phyloP scores from a whole-genome alignment of 306 rosid genomes.

The Sphenostylis stenocarpa region DNA sequence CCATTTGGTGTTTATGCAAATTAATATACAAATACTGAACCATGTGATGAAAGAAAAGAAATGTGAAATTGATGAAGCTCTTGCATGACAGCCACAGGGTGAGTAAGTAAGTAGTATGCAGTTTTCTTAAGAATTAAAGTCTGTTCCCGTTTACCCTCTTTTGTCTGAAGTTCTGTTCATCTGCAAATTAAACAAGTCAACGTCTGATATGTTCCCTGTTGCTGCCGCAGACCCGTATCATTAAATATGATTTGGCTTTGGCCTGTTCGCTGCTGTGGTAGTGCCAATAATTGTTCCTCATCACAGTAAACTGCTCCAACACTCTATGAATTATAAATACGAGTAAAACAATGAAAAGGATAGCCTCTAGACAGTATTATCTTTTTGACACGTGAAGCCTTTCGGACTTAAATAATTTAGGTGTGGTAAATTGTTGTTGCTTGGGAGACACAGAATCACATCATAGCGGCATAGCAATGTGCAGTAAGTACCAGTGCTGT shows the following conservation, averaged over 20 bases:
- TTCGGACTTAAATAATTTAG: not conserved
- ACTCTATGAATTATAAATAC: not conserved
- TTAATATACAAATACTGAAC: not conserved
- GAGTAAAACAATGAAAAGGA: not conserved
- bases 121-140: not conserved
- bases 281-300: not conserved
- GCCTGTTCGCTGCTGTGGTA: not conserved
- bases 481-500: too few relatives aligned
- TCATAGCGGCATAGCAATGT: not conserved
- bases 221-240: not conserved
- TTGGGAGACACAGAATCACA: not conserved
- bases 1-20: too few relatives aligned
- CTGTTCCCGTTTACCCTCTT: not conserved
- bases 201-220: conserved; percentile 9
- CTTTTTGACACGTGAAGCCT: not conserved
- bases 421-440: not conserved
- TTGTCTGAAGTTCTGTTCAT: not conserved
- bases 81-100: not conserved
- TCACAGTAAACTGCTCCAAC: conserved; percentile 3
- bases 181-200: not conserved
- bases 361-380: not conserved
- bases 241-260: conserved; percentile 2
- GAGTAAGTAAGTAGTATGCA: not conserved
- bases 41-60: not conserved
- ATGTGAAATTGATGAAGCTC: not conserved